A percentile compares a stretch with the other conserved stretches of the same genome.
These are phyloP conservation scores for Rhazya stricta DNA, from an alignment of 257 asterid species.

Conservation along the genomic window DNA sequence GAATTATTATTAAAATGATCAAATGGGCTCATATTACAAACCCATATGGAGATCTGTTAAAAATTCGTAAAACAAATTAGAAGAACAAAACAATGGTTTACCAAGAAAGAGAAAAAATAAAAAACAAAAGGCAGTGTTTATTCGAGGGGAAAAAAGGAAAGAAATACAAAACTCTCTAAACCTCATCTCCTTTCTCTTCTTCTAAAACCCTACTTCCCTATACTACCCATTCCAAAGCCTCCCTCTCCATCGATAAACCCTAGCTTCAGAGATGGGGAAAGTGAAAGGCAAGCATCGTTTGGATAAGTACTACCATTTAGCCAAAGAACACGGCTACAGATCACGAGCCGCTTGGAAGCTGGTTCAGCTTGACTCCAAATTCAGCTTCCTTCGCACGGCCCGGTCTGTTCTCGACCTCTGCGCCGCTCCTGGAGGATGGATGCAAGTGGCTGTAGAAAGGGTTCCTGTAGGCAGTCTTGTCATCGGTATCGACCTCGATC, in stretches of 20 bases:
- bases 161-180: background rate
- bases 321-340: slow-evolving; percentile 83
- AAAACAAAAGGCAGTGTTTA: too few species aligned
- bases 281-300: slow-evolving; percentile 89
- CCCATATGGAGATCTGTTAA: too few species aligned
- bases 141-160: background rate
- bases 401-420: slow-evolving; percentile 89
- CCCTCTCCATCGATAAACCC: background rate
- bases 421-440: slow-evolving; percentile 99
- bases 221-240: background rate
- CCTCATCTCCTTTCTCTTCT: background rate
- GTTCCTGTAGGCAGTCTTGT: slow-evolving; percentile 84
- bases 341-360: slow-evolving; percentile 92
- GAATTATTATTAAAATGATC: too few species aligned
- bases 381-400: slow-evolving; percentile 59
- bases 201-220: background rate
- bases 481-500: slow-evolving; percentile 81
- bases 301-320: slow-evolving; percentile 73
- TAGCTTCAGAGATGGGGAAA: slow-evolving; percentile 54
- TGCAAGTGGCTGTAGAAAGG: slow-evolving; percentile 76
- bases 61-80: too few species aligned
- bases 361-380: slow-evolving; percentile 78
- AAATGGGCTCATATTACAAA: too few species aligned
- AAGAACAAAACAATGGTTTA: too few species aligned
- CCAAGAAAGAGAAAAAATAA: too few species aligned